Percentiles rank a stretch among this genome's conserved stretches.
Conservation (phyloP, 106 monocot species). For the Acorus calamus region DNA sequence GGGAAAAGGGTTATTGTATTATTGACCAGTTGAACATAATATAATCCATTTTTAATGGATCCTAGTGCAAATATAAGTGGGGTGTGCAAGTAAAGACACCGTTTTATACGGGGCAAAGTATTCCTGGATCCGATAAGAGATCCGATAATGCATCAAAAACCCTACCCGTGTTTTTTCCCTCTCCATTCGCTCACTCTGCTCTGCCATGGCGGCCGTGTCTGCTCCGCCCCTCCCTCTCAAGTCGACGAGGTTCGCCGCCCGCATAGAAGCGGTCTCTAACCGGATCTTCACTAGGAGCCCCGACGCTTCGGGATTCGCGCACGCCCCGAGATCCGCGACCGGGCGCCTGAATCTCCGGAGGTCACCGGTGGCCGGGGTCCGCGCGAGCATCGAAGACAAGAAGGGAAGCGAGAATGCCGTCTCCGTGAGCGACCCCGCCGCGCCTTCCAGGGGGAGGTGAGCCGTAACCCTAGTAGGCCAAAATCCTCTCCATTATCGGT, state of each 20-base stretch:
- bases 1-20: too few species aligned
- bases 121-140: too few species aligned
- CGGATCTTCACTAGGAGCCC: not conserved
- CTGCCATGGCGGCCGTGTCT: slow-evolving; percentile 10
- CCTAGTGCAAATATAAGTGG: too few species aligned
- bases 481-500: not conserved
- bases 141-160: not conserved
- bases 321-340: not conserved
- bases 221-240: not conserved
- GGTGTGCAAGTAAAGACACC: too few species aligned
- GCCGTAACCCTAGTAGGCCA: not conserved
- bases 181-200: not conserved
- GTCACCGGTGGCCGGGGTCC: not conserved
- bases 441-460: not conserved
- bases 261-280: not conserved
- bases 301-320: not conserved
- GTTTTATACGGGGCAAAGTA: too few species aligned
- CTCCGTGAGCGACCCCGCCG: not conserved
- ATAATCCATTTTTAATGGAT: too few species aligned
- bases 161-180: not conserved
- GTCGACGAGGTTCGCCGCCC: not conserved
- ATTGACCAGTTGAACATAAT: too few species aligned
- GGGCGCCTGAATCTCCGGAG: not conserved
- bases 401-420: not conserved
- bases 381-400: slow-evolving; percentile 3